Base-by-base conservation (phyloP, 179 eudicot species). In the Drosera spatulata region DNA sequence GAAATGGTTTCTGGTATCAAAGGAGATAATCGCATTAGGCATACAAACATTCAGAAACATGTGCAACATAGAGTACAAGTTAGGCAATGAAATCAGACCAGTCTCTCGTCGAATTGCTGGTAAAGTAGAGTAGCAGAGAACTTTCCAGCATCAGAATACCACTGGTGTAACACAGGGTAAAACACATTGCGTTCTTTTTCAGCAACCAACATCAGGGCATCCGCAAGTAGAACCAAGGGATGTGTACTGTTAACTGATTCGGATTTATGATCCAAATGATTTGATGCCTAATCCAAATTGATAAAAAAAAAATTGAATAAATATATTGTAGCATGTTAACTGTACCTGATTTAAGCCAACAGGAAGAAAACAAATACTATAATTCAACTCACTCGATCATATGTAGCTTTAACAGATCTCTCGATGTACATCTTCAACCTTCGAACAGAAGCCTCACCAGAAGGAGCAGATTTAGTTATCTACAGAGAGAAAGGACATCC, bases 141-240 rank as follows among this genome's bases (percentile, higher is more conserved):
- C 82, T 68, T 83, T 69, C 82, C 87, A 66, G 87, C 87, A 64
- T 83, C 83, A 76, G 95, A 80, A 79, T 62, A 79, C 90, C 94
- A 80, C 41, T 71, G 66, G 55, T 63, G 63, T 49, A 88, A 70
- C 57, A 85, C 78, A 44, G 96, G 96, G 58, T 68, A 71, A 69
- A 80, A 91, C 15, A 75, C 50, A 47, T 74, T 56, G 50, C 67
- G 60, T 65, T 88, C 97, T 62, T 72, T 80, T 58, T 80, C 85
- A 56, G 77, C 86, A 70, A 91, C 70, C 69, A 64, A 65, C 57
- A 73, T 83, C 10, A 88, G 69, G 57, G 75, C 79, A 61, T 74
- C 81, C 52, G 97, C 97, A 60, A 88, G 85, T 58, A 77, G 48
- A 59, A 80, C 84, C 77, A 88, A 73, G 43, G 91, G 82, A 73